These are phyloP conservation scores for Cinnamomum chago DNA, from an alignment of 164 flowering plant genomes.

Conservation along the genomic window DNA sequence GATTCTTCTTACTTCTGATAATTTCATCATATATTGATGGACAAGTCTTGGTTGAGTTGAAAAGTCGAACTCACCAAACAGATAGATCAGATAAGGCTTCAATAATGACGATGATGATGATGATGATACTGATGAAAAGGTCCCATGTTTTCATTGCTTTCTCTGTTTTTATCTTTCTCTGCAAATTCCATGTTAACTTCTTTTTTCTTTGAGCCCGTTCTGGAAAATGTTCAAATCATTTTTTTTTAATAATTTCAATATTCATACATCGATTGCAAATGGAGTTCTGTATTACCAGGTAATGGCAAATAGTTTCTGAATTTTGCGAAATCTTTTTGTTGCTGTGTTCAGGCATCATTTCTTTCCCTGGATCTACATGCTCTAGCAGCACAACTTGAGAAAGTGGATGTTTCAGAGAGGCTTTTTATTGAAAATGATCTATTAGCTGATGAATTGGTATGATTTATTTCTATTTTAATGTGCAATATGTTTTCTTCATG, in stretches of 20 bases:
- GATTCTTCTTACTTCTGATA: neutral
- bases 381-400: conserved; percentile 62
- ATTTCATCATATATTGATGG: no score
- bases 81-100: no score
- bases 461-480: neutral
- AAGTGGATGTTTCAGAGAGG: conserved; percentile 51
- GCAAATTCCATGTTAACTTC: no score
- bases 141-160: no score
- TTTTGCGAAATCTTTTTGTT: neutral
- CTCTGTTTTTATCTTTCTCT: no score
- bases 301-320: neutral
- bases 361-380: conserved; percentile 64
- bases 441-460: conserved; percentile 64
- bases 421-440: conserved; percentile 67
- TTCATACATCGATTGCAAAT: neutral
- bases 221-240: neutral
- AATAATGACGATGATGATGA: no score
- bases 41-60: no score
- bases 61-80: no score
- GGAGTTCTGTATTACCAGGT: neutral
- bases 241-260: neutral
- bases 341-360: conserved; percentile 50
- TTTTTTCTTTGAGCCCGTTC: no score
- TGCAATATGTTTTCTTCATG: conserved; percentile 1
- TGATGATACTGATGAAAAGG: no score